Evolutionary conservation across 2,329 filamentous ascomycete genomes (phyloP).

Genomic region (Ceratocystis colombiana): DNA sequence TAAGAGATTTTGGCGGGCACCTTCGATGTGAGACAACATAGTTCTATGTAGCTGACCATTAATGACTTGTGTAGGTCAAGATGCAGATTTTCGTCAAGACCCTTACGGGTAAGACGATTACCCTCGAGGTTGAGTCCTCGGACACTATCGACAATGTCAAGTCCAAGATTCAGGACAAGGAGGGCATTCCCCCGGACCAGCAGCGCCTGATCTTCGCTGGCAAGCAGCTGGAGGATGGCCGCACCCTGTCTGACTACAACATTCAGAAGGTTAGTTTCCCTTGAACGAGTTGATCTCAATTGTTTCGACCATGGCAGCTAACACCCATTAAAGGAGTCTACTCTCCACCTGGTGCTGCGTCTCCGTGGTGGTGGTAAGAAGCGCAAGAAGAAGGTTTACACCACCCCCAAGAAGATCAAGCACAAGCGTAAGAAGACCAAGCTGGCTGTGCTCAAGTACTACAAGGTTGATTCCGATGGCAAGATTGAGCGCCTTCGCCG

Average conservation of each 20-base stretch:
- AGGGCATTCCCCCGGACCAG: constrained; percentile 97
- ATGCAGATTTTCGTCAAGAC: constrained; percentile 73
- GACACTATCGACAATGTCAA: constrained; percentile 99
- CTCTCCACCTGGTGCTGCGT: constrained; percentile 93
- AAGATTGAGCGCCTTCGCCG: constrained; percentile 99
- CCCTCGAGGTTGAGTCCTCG: constrained; percentile 99
- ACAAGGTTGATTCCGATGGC: constrained; percentile 99
- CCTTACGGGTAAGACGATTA: constrained; percentile 99
- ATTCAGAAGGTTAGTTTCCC: constrained; percentile 82
- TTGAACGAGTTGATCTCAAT: not conserved
- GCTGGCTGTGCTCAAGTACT: constrained; percentile 99
- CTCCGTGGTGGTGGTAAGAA: constrained; percentile 99
- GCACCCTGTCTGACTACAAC: constrained; percentile 99
- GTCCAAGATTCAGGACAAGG: constrained; percentile 98
- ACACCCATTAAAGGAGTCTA: constrained; percentile 42
- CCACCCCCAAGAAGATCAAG: constrained; percentile 99
- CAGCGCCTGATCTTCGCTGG: constrained; percentile 99
- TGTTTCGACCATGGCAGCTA: not conserved
- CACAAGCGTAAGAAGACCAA: constrained; percentile 99
- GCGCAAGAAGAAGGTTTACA: constrained; percentile 99
- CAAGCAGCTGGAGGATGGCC: constrained; percentile 99
- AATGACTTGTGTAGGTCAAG: constrained; percentile 41
- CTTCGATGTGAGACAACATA: constrained; percentile 17
- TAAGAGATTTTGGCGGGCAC: not conserved
- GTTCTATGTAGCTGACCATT: constrained; percentile 32